A percentile compares a stretch with the other conserved stretches of the same genome.
Conservation (phyloP, 208 protist genomes). For the Trypanosoma avium region DNA sequence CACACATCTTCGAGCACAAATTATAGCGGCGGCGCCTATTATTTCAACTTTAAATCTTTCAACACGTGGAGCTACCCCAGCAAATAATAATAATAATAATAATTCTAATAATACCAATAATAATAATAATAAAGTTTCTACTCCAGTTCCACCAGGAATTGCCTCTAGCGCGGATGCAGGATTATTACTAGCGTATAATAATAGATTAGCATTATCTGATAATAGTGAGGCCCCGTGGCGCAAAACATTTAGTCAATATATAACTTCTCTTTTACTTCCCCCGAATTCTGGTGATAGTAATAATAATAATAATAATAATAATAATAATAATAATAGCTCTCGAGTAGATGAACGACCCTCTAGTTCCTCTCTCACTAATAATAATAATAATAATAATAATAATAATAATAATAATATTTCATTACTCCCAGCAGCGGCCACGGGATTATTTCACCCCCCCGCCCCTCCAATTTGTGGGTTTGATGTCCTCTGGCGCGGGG, state of each 20-base stretch:
- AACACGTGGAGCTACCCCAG: too few relatives aligned
- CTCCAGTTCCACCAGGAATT: not conserved
- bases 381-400: not conserved
- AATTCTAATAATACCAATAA: not conserved
- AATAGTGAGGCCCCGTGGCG: not conserved
- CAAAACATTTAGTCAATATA: conserved; percentile 18
- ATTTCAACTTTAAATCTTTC: too few relatives aligned
- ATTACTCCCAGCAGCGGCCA: conserved; percentile 10
- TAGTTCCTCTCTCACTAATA: too few relatives aligned
- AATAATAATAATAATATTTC: not conserved
- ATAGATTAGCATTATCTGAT: not conserved
- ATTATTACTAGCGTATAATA: conserved; percentile 3
- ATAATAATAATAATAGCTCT: too few relatives aligned
- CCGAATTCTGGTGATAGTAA: not conserved
- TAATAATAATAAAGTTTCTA: not conserved
- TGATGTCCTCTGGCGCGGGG: conserved; percentile 57
- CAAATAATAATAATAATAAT: too few relatives aligned
- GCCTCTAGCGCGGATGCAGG: not conserved
- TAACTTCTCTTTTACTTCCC: conserved; percentile 4
- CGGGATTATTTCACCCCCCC: conserved; percentile 16
- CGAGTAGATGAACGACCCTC: not conserved
- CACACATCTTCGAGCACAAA: conserved; percentile 5
- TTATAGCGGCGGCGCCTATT: not conserved
- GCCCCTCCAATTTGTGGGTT: conserved; percentile 30
- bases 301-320: not conserved